phyloP scores from a whole-genome alignment of 169 alveolate genomes.

The Neospora caninum region DNA sequence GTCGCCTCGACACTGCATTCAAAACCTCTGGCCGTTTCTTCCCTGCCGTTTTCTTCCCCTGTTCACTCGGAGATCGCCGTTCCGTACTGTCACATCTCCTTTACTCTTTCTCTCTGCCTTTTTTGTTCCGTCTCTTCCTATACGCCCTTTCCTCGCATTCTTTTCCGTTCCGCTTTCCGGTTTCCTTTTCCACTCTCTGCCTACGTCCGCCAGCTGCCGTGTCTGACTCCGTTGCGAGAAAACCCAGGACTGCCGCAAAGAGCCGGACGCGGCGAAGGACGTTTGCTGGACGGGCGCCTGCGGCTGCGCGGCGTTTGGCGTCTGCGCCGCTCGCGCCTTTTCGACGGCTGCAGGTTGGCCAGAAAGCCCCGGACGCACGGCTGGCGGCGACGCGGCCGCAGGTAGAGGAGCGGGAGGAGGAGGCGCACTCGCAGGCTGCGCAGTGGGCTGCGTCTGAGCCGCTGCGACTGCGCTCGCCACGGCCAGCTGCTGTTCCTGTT shows the following conservation, averaged over 20 bases:
- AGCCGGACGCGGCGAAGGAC: neutral
- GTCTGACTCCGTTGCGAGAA: neutral
- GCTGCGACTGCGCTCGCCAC: constrained; percentile 2
- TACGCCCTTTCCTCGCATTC: neutral
- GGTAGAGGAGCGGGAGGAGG: no score
- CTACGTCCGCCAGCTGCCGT: neutral
- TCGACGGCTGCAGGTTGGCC: neutral
- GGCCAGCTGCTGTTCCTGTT: constrained; percentile 36
- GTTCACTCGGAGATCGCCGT: no score
- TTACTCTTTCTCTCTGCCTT: neutral
- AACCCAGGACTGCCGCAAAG: neutral
- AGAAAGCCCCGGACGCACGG: neutral
- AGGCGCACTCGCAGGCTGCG: neutral
- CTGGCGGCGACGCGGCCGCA: neutral
- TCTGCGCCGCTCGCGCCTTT: neutral
- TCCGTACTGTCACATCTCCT: neutral
- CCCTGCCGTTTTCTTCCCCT: no score
- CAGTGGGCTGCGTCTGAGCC: neutral
- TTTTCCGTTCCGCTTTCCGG: neutral
- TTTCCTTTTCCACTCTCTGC: neutral
- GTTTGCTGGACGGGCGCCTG: neutral
- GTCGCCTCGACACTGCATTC: no score
- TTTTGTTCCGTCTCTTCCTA: neutral
- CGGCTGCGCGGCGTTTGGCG: neutral
- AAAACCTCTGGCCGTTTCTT: no score